Conservation (phyloP, 2,329 filamentous ascomycete genomes). For the Ophiostoma fasciatum region DNA sequence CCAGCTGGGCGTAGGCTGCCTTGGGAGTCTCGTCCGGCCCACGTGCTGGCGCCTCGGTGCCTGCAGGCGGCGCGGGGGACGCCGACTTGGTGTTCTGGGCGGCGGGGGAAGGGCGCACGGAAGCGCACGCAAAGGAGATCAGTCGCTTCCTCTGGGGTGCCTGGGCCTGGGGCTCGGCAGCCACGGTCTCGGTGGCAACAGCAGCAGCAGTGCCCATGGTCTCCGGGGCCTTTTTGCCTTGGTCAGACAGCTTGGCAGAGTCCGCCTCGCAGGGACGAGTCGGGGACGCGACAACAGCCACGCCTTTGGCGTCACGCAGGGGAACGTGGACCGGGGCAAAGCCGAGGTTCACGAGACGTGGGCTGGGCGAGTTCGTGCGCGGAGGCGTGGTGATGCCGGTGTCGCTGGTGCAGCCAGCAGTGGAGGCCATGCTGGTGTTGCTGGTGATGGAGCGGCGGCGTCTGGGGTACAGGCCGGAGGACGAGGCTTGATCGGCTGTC, state of each 20-base stretch:
- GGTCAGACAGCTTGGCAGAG: too few species aligned
- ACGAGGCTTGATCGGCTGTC: constrained; percentile 21
- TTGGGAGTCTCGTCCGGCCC: constrained; percentile 5
- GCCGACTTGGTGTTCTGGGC: constrained; percentile 17
- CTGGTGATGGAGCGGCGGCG: constrained; percentile 57
- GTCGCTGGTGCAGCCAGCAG: constrained; percentile 87
- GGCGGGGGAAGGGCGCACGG: constrained; percentile 32
- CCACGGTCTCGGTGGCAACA: too few species aligned
- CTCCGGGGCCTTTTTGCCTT: too few species aligned
- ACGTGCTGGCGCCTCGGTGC: constrained; percentile 7
- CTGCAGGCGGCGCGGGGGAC: constrained; percentile 16
- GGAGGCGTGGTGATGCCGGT: constrained; percentile 81
- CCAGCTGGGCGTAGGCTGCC: constrained; percentile 5
- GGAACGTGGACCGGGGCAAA: constrained; percentile 14
- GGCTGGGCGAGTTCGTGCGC: constrained; percentile 77
- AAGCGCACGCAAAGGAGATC: constrained; percentile 81
- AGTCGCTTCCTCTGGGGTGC: constrained; percentile 65
- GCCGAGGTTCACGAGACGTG: constrained; percentile 52
- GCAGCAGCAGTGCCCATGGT: too few species aligned
- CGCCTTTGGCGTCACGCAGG: neutral
- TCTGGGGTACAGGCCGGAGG: constrained; percentile 19
- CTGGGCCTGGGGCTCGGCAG: constrained; percentile 25
- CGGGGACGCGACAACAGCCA: too few species aligned
- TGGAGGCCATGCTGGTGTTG: constrained; percentile 67
- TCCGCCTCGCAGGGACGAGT: too few species aligned